Conservation (phyloP, 129 eudicot species). For the Tagetes patula region DNA sequence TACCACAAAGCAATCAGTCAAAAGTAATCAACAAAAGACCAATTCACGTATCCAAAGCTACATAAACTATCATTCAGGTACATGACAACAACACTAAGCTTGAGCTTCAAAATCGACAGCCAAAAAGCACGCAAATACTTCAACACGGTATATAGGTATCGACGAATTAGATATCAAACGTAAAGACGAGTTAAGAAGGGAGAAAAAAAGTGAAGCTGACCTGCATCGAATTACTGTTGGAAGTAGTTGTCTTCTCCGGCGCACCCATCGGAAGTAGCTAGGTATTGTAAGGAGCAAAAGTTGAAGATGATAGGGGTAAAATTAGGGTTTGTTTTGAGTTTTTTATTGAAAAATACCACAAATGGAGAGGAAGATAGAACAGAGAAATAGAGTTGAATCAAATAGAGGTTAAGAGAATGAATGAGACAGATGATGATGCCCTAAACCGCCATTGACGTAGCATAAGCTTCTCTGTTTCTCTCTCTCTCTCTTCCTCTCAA, state of each 20-base stretch:
- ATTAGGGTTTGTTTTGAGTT: constrained; percentile 47
- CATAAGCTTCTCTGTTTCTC: constrained; percentile 3
- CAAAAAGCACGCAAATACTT: constrained; percentile 7
- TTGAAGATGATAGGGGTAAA: constrained; percentile 25
- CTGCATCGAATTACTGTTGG: constrained; percentile 65
- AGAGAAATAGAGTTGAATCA: neutral
- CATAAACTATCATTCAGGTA: neutral
- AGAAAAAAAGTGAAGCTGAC: constrained; percentile 31
- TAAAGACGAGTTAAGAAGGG: neutral
- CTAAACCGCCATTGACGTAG: constrained; percentile 66
- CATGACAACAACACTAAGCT: neutral
- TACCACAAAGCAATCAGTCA: constrained; percentile 7
- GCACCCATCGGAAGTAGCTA: constrained; percentile 49
- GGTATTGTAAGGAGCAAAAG: constrained; percentile 9
- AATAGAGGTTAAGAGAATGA: constrained; percentile 24
- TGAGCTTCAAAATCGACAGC: constrained; percentile 15
- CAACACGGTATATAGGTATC: neutral
- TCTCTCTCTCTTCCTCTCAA: constrained; percentile 16
- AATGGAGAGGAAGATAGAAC: constrained; percentile 20
- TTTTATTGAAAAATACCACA: constrained; percentile 5
- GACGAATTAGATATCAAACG: neutral
- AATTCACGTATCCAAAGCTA: neutral
- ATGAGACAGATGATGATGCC: constrained; percentile 32
- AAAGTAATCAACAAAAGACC: neutral
- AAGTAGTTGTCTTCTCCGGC: constrained; percentile 55